Base-by-base conservation (phyloP, 257 asterid genomes). In the Ligustrum vulgare region DNA sequence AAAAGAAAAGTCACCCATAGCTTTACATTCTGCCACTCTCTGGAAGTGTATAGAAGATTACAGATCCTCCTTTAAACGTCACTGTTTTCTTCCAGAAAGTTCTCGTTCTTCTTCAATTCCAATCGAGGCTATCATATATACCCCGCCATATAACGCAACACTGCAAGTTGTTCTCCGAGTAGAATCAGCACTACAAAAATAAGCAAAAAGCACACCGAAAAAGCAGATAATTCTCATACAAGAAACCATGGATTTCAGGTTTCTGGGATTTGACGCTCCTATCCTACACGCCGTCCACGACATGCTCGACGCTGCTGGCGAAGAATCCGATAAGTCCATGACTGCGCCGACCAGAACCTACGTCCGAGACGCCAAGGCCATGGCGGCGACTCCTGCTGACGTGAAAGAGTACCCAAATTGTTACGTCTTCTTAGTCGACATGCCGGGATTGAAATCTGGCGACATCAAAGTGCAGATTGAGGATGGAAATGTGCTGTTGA, bases 321-420 rank as follows among this genome's bases (percentile, higher is more conserved):
- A 71, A 25, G 82, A 78, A 31, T 9, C 54, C 45, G 76, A 71
- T 75, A 85, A 79, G 72, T 15, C 82, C 0, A n/a, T 7, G 25
- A 72, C 78, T 66, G 86, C 74, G 3, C 88, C 90, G 0, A 77
- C 89, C 1, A 73, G 81, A 7, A 67, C 85, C 73, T 89, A 78
- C 54, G 87, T 86, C 11, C 93, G 85, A 22, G 93, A 85, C 69
- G 86, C 86, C 54, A 83, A 36, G 66, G 86, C 84, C 13, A 83
- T 80, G 87, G 85, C 82, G 31, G 82, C 87, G n/a, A 86, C 89
- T 5, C 87, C 87, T 31, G 87, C 86, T 1, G 86, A 86, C 80
- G 74, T 86, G 47, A 78, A 70, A 15, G 87, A 86, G 70, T 77
- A 75, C 71, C 84, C 86, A 6, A 60, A 47, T 18, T 74, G 86